phyloP scores from a whole-genome alignment of 176 grass and related monocot genomes.

The Oryza officinalis region DNA sequence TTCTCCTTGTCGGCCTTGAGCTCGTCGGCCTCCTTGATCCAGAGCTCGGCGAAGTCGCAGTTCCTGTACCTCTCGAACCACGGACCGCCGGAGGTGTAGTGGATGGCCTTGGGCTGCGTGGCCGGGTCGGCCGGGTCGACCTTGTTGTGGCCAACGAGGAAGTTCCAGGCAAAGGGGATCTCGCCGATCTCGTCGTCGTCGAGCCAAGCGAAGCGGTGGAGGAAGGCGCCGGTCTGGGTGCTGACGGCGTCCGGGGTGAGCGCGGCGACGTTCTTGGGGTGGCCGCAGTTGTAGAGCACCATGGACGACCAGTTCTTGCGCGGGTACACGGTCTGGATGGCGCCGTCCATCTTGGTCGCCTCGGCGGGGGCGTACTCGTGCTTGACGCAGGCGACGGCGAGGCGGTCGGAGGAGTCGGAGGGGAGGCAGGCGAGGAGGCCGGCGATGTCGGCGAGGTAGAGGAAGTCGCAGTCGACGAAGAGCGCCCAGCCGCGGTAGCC shows the following conservation, averaged over 20 bases:
- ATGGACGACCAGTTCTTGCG: constrained; percentile 90
- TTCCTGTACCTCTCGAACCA: constrained; percentile 74
- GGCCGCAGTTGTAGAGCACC: constrained; percentile 80
- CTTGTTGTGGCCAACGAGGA: constrained; percentile 78
- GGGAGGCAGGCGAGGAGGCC: constrained; percentile 39
- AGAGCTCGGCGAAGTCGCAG: constrained; percentile 74
- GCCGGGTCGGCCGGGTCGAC: constrained; percentile 49
- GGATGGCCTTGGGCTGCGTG: constrained; percentile 61
- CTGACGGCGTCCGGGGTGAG: constrained; percentile 74
- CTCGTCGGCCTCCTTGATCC: constrained; percentile 62
- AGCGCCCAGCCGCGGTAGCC: constrained; percentile 76
- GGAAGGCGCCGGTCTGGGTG: constrained; percentile 67
- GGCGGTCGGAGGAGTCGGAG: background rate
- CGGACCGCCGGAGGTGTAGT: constrained; percentile 76
- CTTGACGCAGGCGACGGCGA: constrained; percentile 76
- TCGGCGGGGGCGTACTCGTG: constrained; percentile 70
- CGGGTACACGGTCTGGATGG: constrained; percentile 74
- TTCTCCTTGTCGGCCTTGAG: constrained; percentile 57
- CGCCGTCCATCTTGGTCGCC: constrained; percentile 77
- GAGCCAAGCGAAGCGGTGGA: constrained; percentile 79
- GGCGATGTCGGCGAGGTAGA: constrained; percentile 80
- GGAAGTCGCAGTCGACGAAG: constrained; percentile 94
- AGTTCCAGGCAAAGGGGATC: constrained; percentile 80
- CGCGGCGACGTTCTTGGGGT: constrained; percentile 66
- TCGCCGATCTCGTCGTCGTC: constrained; percentile 79